Evolutionary conservation across 768 basidiomycete genomes (phyloP), one percentile per base, ranked within the genome.

Genomic region (Dioszegia aurantiaca): DNA sequence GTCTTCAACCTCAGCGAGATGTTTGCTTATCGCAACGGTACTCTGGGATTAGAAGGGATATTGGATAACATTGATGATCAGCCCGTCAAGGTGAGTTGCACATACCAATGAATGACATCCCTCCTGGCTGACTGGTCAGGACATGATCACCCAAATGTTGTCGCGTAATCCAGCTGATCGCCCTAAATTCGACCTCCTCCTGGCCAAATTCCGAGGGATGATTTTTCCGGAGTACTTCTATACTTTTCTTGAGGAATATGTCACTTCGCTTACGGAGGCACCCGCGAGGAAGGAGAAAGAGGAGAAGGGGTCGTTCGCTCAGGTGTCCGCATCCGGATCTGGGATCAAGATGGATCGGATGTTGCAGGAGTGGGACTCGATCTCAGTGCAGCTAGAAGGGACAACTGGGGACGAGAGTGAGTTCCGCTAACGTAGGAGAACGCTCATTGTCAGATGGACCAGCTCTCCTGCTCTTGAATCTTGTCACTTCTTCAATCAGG

Each of bases 141-240:
- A 80, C 21, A 82, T 98, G 74, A 87, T 98, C 72, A 86, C 85
- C 56, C 85, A 86, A 65, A 98, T 99, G 95, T 87, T 94, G 52
- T 81, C 83, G 14, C 82, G 93, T 23, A 86, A 93, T 60, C 87
- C 93, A 0, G 63, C 80, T 0, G 79, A 82, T 2, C 83, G 95
- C 12, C 90, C 90, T 2, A 83, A 87, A 0, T 97, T 94, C 74
- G 87, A 89, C 68, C 82, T 81, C 1, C 79, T 91, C 6, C 79
- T 98, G 37, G 84, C 87, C 26, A 83, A 80, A 1, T 87, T 85
- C 3, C 83, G 90, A 43, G 88, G 85, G 0, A 82, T 82, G 9
- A 86, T 93, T 45, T 88, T 98, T 62, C 92, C 94, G 0, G 90
- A 93, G 67, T 85, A 84, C 28, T 98, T 98, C 77, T 97, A 95